These are phyloP conservation scores for Diospyros kaki DNA, from an alignment of 148 eudicot genomes.

Conservation along the genomic window DNA sequence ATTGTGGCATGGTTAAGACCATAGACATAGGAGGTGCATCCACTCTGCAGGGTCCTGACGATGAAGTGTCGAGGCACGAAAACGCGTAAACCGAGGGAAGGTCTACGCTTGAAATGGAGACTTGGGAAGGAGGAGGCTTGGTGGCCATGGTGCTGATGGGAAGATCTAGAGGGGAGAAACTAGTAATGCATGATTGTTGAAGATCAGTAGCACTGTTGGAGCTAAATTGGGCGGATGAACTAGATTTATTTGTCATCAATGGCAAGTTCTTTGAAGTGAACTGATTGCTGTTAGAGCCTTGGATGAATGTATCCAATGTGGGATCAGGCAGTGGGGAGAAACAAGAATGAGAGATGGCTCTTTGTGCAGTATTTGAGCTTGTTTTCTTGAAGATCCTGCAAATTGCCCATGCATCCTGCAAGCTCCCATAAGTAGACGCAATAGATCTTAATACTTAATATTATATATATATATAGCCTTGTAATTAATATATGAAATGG, in stretches of 20 bases:
- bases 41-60: neutral
- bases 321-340: slow-evolving; percentile 41
- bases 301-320: slow-evolving; percentile 7
- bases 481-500: too few relatives aligned
- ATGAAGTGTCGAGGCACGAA: slow-evolving; percentile 25
- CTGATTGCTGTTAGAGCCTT: slow-evolving; percentile 11
- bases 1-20: slow-evolving; percentile 26
- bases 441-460: neutral
- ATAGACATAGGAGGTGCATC: slow-evolving; percentile 39
- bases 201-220: slow-evolving; percentile 8
- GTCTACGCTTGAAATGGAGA: neutral
- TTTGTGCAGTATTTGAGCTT: slow-evolving; percentile 1
- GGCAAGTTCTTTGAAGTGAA: slow-evolving; percentile 15
- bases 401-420: slow-evolving; percentile 9
- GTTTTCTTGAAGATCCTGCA: slow-evolving; percentile 15
- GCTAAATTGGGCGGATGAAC: slow-evolving; percentile 8
- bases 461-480: too few relatives aligned
- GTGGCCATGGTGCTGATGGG: neutral
- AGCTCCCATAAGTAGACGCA: neutral
- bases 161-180: slow-evolving; percentile 1
- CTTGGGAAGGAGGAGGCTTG: neutral
- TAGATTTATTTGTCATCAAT: neutral
- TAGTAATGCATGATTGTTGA: slow-evolving; percentile 4
- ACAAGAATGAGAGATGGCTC: slow-evolving; percentile 38
- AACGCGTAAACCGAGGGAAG: slow-evolving; percentile 26